These are phyloP conservation scores for Citrullus colocynthis DNA, from an alignment of 306 rosid species.

Conservation along the genomic window DNA sequence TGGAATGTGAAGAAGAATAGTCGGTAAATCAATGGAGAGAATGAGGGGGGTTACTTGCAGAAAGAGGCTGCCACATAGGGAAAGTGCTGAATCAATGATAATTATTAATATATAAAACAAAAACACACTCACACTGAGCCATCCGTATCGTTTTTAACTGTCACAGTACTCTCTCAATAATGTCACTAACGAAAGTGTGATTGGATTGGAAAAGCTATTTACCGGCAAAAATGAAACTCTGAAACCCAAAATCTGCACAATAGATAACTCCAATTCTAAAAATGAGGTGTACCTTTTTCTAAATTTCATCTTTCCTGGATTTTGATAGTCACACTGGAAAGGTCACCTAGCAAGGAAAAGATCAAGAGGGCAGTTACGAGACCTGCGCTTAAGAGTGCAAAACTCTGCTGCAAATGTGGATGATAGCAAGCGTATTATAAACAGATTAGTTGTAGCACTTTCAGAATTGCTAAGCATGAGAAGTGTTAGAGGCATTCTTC, in stretches of 20 bases:
- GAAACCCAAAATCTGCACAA: not conserved
- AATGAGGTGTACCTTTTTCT: not conserved
- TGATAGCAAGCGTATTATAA: conserved; percentile 72
- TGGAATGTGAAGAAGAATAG: not conserved
- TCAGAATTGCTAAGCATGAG: conserved; percentile 39
- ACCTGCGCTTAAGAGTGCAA: conserved; percentile 56
- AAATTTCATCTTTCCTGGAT: not conserved
- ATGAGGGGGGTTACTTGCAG: not conserved
- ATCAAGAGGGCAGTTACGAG: conserved; percentile 44
- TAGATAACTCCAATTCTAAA: not conserved
- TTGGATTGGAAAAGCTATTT: not conserved
- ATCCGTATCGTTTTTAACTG: not conserved
- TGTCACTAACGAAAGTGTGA: not conserved
- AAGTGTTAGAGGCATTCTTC: conserved; percentile 53
- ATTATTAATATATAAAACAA: not conserved
- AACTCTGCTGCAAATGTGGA: conserved; percentile 66
- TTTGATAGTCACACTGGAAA: conserved; percentile 63
- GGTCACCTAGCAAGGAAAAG: conserved; percentile 57
- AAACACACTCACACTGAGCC: not conserved
- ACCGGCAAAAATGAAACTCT: not conserved
- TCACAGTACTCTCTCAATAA: not conserved
- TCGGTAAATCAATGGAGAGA: not conserved
- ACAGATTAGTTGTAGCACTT: conserved; percentile 47
- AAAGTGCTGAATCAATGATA: not conserved
- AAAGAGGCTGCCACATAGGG: not conserved